A percentile compares a stretch with the other conserved stretches of the same genome.
phyloP scores from a whole-genome alignment of 768 basidiomycete species.

The Mycena leptocephala region DNA sequence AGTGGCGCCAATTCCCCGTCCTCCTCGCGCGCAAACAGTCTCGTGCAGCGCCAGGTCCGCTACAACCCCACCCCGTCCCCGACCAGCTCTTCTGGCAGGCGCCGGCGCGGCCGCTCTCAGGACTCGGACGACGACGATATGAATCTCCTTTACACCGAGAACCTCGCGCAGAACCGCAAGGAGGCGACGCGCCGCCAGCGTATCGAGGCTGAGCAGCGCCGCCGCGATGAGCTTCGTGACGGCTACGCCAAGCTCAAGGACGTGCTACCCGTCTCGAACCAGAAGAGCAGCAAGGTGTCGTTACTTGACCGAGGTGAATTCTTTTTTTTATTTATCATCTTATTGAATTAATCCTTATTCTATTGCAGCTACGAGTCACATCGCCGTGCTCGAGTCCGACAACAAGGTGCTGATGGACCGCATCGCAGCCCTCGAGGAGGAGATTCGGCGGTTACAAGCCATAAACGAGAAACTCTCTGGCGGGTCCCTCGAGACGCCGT shows the following conservation, averaged over 20 bases:
- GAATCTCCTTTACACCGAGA: slow-evolving; percentile 79
- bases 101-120: slow-evolving; percentile 80
- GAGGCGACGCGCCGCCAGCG: slow-evolving; percentile 89
- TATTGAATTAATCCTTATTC: neutral
- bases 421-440: slow-evolving; percentile 75
- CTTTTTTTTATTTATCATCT: slow-evolving; percentile 12
- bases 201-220: slow-evolving; percentile 92
- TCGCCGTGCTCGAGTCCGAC: slow-evolving; percentile 78
- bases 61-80: slow-evolving; percentile 91
- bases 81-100: slow-evolving; percentile 77
- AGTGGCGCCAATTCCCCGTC: slow-evolving; percentile 86
- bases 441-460: slow-evolving; percentile 78
- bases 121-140: slow-evolving; percentile 85
- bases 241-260: slow-evolving; percentile 93
- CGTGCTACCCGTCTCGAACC: slow-evolving; percentile 88
- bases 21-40: slow-evolving; percentile 81
- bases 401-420: slow-evolving; percentile 83
- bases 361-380: slow-evolving; percentile 85
- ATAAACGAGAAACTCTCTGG: slow-evolving; percentile 91
- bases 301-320: slow-evolving; percentile 87
- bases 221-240: slow-evolving; percentile 91
- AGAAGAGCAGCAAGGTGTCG: slow-evolving; percentile 93
- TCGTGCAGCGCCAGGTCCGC: slow-evolving; percentile 82
- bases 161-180: slow-evolving; percentile 84
- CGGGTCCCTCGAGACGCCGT: slow-evolving; percentile 69